Base-by-base conservation (phyloP, 805 yeast genomes). In the Candida tallmaniae region DNA sequence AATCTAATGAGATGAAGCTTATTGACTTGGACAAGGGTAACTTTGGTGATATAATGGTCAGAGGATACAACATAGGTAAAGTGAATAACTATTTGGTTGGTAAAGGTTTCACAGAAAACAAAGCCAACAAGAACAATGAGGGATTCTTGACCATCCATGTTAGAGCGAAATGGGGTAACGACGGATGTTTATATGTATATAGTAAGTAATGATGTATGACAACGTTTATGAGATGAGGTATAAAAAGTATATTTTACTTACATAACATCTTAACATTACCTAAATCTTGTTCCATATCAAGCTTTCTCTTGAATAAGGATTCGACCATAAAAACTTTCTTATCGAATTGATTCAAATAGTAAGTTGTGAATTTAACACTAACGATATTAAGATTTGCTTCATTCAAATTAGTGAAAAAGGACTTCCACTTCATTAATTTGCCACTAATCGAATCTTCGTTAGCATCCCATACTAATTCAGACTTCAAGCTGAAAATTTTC, bases 1-100 rank as follows among this genome's bases (percentile, higher is more conserved):
- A 80, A 35, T 62, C 80, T 2, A 38, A 78, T 32, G 90, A 83
- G 40, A 62, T 77, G 18, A 82, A 82, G 51, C 43, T 80, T 8
- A 62, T 64, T 17, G 52, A 60, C 34, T 52, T 56, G 2, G 52
- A 56, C 5, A 47, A 53, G 2, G 60, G 62, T 17, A 59, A 61
- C 23, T 60, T 60, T 25, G 87, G 88, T 6, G 65, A 65, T 46
- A 46, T 82, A 4, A 62, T 68, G 41, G 60, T 74, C 2, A 62
- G 90, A 36, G 93, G 90, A 0, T 83, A 80, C 52, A 76, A 70
- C 24, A 67, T 83, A 15, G 87, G 88, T 0, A 78, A 69, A 44
- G 52, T 57, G 11, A 51, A 48, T 14, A 52, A 49, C 28, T 35
- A 38, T 19, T 18, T 44, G n/a, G 36, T 39, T 24, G 45, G 46